Percentiles rank a stretch among this genome's conserved stretches.
phyloP scores from a whole-genome alignment of 1,284 basidiomycete species.

The Microbotryomycetes sp. region DNA sequence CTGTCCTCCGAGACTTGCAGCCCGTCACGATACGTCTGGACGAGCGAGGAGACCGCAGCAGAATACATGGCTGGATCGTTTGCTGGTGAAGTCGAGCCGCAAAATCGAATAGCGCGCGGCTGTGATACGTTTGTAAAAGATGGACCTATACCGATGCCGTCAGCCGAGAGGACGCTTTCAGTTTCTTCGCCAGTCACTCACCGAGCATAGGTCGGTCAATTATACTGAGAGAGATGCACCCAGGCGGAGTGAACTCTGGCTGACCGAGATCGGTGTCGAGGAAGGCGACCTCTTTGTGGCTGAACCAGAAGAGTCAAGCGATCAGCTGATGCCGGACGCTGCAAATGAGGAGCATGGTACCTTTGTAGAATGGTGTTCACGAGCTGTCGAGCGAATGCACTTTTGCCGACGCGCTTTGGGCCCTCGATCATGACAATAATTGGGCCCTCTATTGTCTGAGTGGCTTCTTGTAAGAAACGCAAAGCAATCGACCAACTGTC shows the following conservation, averaged over 20 bases:
- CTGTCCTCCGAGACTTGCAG: neutral
- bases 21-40: conserved; percentile 53
- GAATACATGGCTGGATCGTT: conserved; percentile 75
- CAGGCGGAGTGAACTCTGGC: conserved; percentile 83
- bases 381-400: conserved; percentile 67
- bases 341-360: neutral
- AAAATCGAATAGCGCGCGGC: conserved; percentile 69
- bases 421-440: conserved; percentile 62
- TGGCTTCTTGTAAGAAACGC: neutral
- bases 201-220: conserved; percentile 63
- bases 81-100: conserved; percentile 71
- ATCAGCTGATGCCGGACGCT: neutral
- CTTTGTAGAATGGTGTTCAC: conserved; percentile 58
- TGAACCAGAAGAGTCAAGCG: conserved; percentile 36
- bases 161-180: too few relatives aligned
- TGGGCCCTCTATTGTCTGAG: conserved; percentile 11
- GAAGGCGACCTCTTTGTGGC: conserved; percentile 69
- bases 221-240: conserved; percentile 72
- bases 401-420: conserved; percentile 81
- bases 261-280: conserved; percentile 91
- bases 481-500: neutral
- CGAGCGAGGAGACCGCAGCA: conserved; percentile 57
- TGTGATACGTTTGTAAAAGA: conserved; percentile 71
- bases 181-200: too few relatives aligned
- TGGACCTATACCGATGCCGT: conserved; percentile 52